Evolutionary conservation across 2,329 filamentous ascomycete genomes (phyloP).

Genomic region (Botrytis medusae): DNA sequence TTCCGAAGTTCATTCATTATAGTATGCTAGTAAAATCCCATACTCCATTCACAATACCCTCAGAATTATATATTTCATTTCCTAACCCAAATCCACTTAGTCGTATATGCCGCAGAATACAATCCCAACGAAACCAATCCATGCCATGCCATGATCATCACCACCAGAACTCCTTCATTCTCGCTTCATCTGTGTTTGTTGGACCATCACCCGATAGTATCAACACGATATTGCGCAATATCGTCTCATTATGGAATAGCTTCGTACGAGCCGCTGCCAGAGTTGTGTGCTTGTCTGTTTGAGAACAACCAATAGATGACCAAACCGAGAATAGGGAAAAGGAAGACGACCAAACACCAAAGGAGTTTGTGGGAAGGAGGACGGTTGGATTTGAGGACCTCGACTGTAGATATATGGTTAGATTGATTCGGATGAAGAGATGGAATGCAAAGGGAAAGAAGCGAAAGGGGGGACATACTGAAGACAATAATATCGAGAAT

Average conservation of each 20-base stretch:
- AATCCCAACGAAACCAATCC: background rate
- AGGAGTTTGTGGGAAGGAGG: constrained; percentile 57
- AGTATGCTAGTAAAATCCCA: background rate
- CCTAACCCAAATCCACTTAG: background rate
- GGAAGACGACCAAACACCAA: constrained; percentile 63
- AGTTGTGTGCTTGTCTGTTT: constrained; percentile 56
- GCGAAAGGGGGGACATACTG: constrained; percentile 47
- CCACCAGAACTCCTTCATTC: constrained; percentile 4
- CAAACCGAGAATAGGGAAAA: constrained; percentile 62
- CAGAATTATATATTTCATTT: background rate
- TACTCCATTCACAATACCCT: background rate
- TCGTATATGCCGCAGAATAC: constrained; percentile 8
- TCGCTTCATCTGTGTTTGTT: background rate
- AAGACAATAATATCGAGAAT: constrained; percentile 63
- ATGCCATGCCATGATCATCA: background rate
- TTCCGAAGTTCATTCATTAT: constrained; percentile 4
- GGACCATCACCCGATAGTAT: background rate
- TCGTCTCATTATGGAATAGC: constrained; percentile 32
- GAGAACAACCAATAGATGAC: constrained; percentile 65
- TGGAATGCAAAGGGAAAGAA: too few relatives aligned
- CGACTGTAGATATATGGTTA: constrained; percentile 47
- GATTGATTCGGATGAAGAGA: background rate
- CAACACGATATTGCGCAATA: too few relatives aligned
- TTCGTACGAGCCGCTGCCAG: constrained; percentile 54
- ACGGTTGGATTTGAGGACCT: constrained; percentile 64